Base-by-base conservation (phyloP, 352 stramenopile species). In the Pythium guiyangense region DNA sequence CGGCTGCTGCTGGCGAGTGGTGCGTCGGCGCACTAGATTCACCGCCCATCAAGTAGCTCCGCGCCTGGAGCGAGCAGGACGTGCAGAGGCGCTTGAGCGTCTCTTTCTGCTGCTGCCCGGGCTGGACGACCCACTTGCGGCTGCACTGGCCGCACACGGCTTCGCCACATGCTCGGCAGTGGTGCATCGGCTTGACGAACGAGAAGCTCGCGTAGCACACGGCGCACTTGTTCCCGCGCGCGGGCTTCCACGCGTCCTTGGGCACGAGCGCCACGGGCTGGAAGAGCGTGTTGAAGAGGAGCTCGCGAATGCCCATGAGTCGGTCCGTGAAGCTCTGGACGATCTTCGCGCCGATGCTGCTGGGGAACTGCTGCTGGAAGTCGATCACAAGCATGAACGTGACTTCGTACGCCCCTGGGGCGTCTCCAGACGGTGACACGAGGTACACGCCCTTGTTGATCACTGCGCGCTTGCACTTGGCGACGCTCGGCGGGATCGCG, bases 241-340 rank as follows among this genome's bases (percentile, higher is more conserved):
- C 67, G 31, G 70, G 49, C 64, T 87, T 90, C 84, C 84, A 94
- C 29, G 82, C 63, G 26, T 58, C 71, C 34, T 74, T 78, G 11
- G 76, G 65, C 12, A 92, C 62, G 40, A 94, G 63, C 3, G 59
- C 70, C 60, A 92, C 77, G 6, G 84, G 74, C 25, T 83, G 78
- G 59, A 92, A 92, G 1, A 94, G 74, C 48, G 84, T 94, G 59
- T 90, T 91, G 63, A 87, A 92, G 6, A 94, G 75, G 49, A 90
- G 65, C 52, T 94, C 80, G 47, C 84, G 84, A 22, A 94, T 89
- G 35, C 81, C 81, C 29, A 88, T 69, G n/a, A 94, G 77, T 27
- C 84, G 70, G 35, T 83, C 77, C 0, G 79, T 89, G 57, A 90
- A 94, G 54, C 84, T 89, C 47, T 85, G 66, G 48, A 94, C 82